Evolutionary conservation across 257 asterid genomes (phyloP).

Genomic region (Salvia splendens): DNA sequence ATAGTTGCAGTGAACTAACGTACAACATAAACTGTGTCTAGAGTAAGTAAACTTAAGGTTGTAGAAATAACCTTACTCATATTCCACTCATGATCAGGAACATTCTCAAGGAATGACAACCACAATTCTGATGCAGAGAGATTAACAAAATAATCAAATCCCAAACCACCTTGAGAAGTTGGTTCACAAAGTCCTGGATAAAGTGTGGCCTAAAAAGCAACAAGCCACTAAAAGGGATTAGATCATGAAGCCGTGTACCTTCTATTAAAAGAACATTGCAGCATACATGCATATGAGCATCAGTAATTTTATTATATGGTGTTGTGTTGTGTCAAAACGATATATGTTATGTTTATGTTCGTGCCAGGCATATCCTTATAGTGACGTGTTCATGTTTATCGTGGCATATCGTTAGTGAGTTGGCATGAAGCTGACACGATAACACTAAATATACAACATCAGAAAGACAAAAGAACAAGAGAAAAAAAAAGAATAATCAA

Average conservation of each 20-base stretch:
- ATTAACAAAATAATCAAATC: constrained; percentile 89
- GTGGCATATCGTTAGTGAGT: too few species aligned
- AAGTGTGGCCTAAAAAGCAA: constrained; percentile 64
- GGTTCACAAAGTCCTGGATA: constrained; percentile 96
- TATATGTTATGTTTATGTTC: too few species aligned
- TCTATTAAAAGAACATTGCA: constrained; percentile 8
- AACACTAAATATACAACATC: not conserved
- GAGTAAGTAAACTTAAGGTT: constrained; percentile 24
- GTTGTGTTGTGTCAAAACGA: too few species aligned
- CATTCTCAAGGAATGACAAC: constrained; percentile 67
- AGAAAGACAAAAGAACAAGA: not conserved
- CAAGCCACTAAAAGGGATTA: constrained; percentile 24
- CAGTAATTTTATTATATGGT: too few species aligned
- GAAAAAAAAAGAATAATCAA: not conserved
- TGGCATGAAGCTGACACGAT: too few species aligned
- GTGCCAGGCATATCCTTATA: too few species aligned
- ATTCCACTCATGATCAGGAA: constrained; percentile 89
- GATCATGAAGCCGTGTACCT: constrained; percentile 19
- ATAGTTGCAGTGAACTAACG: constrained; percentile 21
- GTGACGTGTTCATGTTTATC: too few species aligned
- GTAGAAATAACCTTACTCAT: constrained; percentile 78
- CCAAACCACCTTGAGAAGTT: constrained; percentile 91
- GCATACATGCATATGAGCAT: not conserved
- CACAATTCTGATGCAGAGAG: constrained; percentile 91
- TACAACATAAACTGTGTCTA: constrained; percentile 14